Evolutionary conservation across 331 rosid species (phyloP), one percentile per base, ranked within the genome.

Genomic region (Cydonia oblonga): DNA sequence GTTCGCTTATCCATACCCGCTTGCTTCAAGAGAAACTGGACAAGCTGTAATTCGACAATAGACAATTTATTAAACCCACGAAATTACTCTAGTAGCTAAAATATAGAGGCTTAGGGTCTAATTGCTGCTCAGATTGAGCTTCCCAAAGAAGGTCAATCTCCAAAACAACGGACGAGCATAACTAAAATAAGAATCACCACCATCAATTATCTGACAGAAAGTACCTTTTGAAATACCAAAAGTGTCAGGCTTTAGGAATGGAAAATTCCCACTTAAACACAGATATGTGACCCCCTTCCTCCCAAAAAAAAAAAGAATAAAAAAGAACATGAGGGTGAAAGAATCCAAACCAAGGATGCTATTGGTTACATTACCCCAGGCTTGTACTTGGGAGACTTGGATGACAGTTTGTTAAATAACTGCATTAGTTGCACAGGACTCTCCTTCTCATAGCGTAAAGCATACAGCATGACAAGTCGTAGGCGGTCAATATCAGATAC

Each of bases 371-470:
- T 83, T 93, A 93, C 98, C 96, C 98, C 97, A 51, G 87, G 89
- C 77, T 91, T 91, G 84, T 93, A 93, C 84, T 91, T 91, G 66
- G 96, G 86, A 81, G 91, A 91, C 61, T 79, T 83, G 64, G 98
- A 93, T 64, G 97, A 91, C 80, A 93, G 79, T 85, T 91, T 91
- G 72, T 84, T 91, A 79, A 91, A 91, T 77, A 93, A 92, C 84
- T 89, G 96, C 98, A 93, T 93, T 78, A 93, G 84, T 70, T 93
- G 96, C 76, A 93, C 97, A 35, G 97, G 96, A 79, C 96, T 93
- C 54, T 93, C 97, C 83, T 91, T 93, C 84, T 93, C 97, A 73
- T 93, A 89, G 69, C 97, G 92, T 86, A 93, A 85, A 72, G 98
- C 96, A 78, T 93, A 93, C 70, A 93, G 65, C 97, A 93, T 93